Evolutionary conservation across 129 eudicot genomes (phyloP), one percentile per base, ranked within the genome.

Genomic region (Saussurea involucrata): DNA sequence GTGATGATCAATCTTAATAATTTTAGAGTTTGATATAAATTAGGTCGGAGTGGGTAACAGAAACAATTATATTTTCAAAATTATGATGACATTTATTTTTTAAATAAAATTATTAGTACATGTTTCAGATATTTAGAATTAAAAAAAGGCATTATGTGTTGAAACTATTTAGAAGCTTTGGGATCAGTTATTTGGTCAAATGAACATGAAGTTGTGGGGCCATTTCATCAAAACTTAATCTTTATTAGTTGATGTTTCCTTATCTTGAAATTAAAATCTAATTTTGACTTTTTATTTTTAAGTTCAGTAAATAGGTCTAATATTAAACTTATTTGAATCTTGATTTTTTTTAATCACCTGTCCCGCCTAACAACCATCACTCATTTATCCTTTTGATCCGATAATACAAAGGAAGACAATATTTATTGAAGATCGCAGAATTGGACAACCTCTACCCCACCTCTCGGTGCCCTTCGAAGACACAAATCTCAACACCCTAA

Each of bases 181-280:
- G 40, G 42, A 22, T 25, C 13, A 10, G 71, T 66, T n/a, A 32
- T 31, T 66, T 32, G 42, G 2, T 64, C 36, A 27, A 29, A 29
- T 66, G n/a, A 31, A 66, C 32, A 21, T 73, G 53, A 21, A 66
- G 80, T 18, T 76, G 73, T 34, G 66, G 60, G 46, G 37, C 17
- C 64, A 10, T 46, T 66, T 75, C 42, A 49, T 66, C 73, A 66
- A 76, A 70, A 76, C 80, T 74, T 66, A 76, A 76, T 49, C 72
- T 28, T n/a, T 46, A 29, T n/a, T 46, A 29, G 8, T 25, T 73
- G 40, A 21, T 66, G 31, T 76, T 66, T 66, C 24, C 66, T 28
- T 28, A 11, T 76, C 46, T 18, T 66, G 9, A 20, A 25, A 76
- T 55, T 63, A 6, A 22, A 70, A 70, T 44, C 33, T 25, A 70